Percentiles rank a stretch among this genome's conserved stretches.
These are phyloP conservation scores for Dactylellina drechsleri DNA, from an alignment of 2,329 filamentous ascomycete genomes.

Conservation along the genomic window DNA sequence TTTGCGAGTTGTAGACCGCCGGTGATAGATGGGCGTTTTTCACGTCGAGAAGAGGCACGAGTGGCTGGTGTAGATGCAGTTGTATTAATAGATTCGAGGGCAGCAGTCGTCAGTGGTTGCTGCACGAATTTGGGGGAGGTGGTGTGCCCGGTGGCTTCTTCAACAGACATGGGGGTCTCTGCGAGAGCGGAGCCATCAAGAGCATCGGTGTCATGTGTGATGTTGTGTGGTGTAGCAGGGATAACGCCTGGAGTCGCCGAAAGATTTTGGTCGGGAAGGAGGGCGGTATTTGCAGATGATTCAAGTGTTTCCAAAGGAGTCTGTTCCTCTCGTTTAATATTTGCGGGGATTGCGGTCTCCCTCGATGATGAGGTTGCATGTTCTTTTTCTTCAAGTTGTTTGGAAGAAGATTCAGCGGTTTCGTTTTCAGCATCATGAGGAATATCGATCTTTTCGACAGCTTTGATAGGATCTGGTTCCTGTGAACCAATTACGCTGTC, in stretches of 20 bases:
- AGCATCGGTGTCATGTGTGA: conserved; percentile 21
- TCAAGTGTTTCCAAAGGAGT: conserved; percentile 24
- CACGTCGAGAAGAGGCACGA: conserved; percentile 45
- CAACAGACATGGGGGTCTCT: conserved; percentile 49
- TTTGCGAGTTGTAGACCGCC: conserved; percentile 48
- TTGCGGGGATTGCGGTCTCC: not conserved
- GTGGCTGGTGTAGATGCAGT: conserved; percentile 49
- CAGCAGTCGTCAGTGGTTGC: conserved; percentile 48
- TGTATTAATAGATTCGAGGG: conserved; percentile 46
- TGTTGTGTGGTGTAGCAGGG: conserved; percentile 34
- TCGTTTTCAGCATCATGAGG: conserved; percentile 7
- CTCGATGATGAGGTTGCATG: not conserved
- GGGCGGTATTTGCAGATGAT: not conserved
- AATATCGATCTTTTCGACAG: not conserved
- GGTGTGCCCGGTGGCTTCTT: conserved; percentile 18
- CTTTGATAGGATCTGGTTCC: not conserved
- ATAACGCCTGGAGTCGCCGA: conserved; percentile 20
- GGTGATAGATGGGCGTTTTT: conserved; percentile 47
- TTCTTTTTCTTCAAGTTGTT: not conserved
- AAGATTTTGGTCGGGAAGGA: not conserved
- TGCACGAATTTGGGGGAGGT: conserved; percentile 34
- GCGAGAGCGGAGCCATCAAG: conserved; percentile 46
- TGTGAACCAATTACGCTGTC: not conserved
- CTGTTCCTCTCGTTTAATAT: conserved; percentile 38
- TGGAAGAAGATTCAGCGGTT: not conserved